Conservation (phyloP, 495 filamentous ascomycete genomes). For the Podospora comata region DNA sequence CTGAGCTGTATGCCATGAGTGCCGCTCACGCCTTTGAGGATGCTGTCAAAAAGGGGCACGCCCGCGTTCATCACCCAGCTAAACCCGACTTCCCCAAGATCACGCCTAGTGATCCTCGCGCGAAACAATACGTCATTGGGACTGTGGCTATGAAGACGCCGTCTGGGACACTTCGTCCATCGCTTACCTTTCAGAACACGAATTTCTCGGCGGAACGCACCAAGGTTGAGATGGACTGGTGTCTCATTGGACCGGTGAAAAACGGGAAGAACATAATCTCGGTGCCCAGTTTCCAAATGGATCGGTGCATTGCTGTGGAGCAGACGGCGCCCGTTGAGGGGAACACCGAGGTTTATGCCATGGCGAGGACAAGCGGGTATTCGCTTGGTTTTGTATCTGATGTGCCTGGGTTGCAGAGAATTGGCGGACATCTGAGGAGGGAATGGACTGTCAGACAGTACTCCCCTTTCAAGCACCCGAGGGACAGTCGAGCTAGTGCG, state of each 20-base stretch:
- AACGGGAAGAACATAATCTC: constrained; percentile 18
- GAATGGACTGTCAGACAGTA: constrained; percentile 24
- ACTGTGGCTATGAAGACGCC: constrained; percentile 8
- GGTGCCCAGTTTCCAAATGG: constrained; percentile 8
- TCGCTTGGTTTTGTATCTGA: constrained; percentile 22
- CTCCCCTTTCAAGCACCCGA: constrained; percentile 4
- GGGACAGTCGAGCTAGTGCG: not conserved
- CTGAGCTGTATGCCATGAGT: constrained; percentile 15
- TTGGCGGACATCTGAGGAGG: constrained; percentile 12
- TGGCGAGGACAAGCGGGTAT: constrained; percentile 21
- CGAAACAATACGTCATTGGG: constrained; percentile 14
- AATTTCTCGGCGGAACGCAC: not conserved
- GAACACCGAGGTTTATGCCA: constrained; percentile 22
- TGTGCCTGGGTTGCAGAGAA: constrained; percentile 16
- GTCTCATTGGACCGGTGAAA: constrained; percentile 15
- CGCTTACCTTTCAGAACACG: constrained; percentile 15
- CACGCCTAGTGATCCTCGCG: not conserved
- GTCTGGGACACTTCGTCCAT: constrained; percentile 11
- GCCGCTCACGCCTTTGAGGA: constrained; percentile 19
- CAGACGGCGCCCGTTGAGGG: constrained; percentile 8
- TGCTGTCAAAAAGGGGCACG: not conserved
- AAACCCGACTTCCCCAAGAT: constrained; percentile 5
- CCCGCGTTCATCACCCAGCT: constrained; percentile 17
- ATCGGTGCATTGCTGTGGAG: not conserved
- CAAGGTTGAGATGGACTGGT: constrained; percentile 22